Evolutionary conservation across 345 rosid species (phyloP).

Genomic region (Eucalyptus coolabah): DNA sequence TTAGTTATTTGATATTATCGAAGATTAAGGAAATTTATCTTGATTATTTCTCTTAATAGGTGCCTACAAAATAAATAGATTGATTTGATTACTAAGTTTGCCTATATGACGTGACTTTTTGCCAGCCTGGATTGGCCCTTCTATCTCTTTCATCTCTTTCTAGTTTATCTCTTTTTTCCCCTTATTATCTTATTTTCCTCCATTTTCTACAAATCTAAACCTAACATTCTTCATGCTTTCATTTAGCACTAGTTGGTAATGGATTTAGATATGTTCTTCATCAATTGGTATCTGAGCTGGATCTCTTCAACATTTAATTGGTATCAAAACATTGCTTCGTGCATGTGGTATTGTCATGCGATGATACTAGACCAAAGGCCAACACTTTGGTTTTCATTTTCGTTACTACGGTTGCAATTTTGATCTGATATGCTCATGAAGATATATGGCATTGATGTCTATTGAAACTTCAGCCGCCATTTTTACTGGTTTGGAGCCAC

Average conservation of each 20-base stretch:
- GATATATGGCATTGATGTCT: neutral
- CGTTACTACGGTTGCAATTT: accelerated
- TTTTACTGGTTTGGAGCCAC: neutral
- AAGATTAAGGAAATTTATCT: too few species aligned
- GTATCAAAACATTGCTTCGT: neutral
- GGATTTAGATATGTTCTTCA: neutral
- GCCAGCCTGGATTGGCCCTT: too few species aligned
- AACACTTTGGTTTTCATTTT: neutral
- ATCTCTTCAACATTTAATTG: neutral
- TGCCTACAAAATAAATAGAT: too few species aligned
- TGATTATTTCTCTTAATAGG: too few species aligned
- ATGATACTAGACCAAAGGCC: neutral
- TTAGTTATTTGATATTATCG: too few species aligned
- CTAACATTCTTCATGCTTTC: neutral
- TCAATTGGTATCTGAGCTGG: neutral
- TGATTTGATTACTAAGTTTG: too few species aligned
- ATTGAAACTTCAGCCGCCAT: neutral
- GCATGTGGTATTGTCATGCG: neutral
- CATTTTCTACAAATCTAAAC: neutral
- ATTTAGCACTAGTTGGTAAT: neutral
- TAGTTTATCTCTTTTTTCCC: too few species aligned
- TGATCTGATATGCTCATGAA: neutral
- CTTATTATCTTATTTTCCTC: too few species aligned
- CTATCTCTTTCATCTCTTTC: too few species aligned
- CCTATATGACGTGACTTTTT: too few species aligned